Evolutionary conservation across 2,329 filamentous ascomycete species (phyloP).

Genomic region (Fusarium haematococcum): DNA sequence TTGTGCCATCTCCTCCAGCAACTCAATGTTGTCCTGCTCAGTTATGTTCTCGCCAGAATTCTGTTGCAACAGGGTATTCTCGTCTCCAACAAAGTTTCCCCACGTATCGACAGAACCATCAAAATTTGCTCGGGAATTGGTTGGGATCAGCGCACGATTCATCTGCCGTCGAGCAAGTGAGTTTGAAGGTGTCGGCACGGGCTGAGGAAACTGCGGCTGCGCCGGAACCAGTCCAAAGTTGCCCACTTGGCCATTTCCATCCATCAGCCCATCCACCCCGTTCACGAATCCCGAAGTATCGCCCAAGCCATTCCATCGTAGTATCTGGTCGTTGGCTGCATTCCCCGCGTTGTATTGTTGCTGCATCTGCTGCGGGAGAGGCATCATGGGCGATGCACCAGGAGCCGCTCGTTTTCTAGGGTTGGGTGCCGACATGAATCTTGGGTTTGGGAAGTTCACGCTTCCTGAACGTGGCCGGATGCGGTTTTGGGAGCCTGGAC

Average conservation of each 20-base stretch:
- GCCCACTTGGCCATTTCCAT: constrained; percentile 48
- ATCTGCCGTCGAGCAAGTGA: constrained; percentile 65
- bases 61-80: constrained; percentile 52
- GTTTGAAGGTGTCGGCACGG: constrained; percentile 56
- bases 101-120: constrained; percentile 55
- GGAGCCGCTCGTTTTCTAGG: constrained; percentile 80
- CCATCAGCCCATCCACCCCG: constrained; percentile 35
- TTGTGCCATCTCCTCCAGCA: constrained; percentile 82
- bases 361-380: constrained; percentile 64
- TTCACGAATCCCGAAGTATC: constrained; percentile 53
- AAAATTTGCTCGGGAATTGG: constrained; percentile 53
- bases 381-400: constrained; percentile 73
- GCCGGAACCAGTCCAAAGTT: constrained; percentile 54
- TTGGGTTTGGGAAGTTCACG: constrained; percentile 1
- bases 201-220: constrained; percentile 49
- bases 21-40: constrained; percentile 79
- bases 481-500: constrained; percentile 13
- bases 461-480: constrained; percentile 26
- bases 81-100: constrained; percentile 58
- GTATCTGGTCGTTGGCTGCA: constrained; percentile 60
- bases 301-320: constrained; percentile 57
- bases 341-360: constrained; percentile 59
- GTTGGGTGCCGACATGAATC: constrained; percentile 62
- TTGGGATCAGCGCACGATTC: constrained; percentile 63
- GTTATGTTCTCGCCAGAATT: constrained; percentile 48